Percentiles rank a stretch among this genome's conserved stretches.
phyloP scores from a whole-genome alignment of 306 rosid genomes.

The Herpetospermum pedunculosum region DNA sequence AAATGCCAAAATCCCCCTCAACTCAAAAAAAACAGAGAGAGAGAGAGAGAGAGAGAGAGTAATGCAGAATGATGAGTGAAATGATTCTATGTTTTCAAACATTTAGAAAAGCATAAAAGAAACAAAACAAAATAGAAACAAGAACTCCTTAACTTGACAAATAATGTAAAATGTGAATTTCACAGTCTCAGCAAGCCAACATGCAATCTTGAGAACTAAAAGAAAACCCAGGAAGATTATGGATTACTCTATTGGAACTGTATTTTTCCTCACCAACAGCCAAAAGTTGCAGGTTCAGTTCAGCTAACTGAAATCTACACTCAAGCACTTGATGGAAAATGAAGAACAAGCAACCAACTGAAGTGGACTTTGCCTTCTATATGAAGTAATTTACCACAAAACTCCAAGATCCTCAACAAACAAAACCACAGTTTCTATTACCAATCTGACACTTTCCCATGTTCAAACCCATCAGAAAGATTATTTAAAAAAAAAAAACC shows the following conservation, averaged over 20 bases:
- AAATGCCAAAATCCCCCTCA: not conserved
- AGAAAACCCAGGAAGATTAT: not conserved
- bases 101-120: not conserved
- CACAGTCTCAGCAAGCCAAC: not conserved
- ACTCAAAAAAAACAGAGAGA: not conserved
- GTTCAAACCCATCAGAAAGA: not conserved
- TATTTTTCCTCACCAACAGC: not conserved
- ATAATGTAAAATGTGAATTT: not conserved
- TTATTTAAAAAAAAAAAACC: not conserved
- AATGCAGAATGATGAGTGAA: not conserved
- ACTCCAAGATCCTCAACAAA: slow-evolving; percentile 5
- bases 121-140: not conserved
- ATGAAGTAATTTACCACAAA: not conserved
- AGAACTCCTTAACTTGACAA: not conserved
- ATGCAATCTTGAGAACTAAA: not conserved
- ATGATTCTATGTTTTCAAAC: not conserved
- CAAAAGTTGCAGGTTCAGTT: not conserved
- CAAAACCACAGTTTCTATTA: not conserved
- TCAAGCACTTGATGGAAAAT: not conserved
- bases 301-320: not conserved
- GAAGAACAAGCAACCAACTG: slow-evolving; percentile 5
- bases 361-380: not conserved
- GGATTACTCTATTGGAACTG: not conserved
- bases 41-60: not conserved
- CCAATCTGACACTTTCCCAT: not conserved